phyloP scores from a whole-genome alignment of 2,329 filamentous ascomycete species.

The Talaromyces atroroseus region DNA sequence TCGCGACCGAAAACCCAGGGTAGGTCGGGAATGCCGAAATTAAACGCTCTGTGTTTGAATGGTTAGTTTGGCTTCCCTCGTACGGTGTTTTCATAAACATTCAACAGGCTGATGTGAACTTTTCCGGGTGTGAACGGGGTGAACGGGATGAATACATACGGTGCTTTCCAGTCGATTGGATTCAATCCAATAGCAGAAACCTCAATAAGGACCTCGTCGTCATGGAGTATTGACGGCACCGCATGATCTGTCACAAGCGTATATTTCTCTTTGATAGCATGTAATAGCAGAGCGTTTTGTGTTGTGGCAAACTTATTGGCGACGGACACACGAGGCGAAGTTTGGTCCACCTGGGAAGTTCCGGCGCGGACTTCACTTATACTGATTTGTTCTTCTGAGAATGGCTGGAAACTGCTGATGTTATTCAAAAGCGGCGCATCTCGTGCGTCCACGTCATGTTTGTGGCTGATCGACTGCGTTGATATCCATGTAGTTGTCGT shows the following conservation, averaged over 20 bases:
- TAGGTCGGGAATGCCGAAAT: conserved; percentile 62
- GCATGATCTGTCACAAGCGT: conserved; percentile 40
- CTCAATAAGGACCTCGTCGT: conserved; percentile 58
- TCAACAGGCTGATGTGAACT: neutral
- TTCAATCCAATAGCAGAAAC: conserved; percentile 64
- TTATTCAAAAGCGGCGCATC: neutral
- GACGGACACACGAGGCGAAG: neutral
- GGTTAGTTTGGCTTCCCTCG: neutral
- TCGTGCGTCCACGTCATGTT: neutral
- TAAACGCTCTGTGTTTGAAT: conserved; percentile 53
- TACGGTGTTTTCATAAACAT: neutral
- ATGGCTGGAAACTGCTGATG: neutral
- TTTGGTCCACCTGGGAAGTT: neutral
- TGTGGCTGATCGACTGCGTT: neutral
- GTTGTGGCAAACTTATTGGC: neutral
- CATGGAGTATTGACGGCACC: conserved; percentile 41
- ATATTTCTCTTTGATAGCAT: conserved; percentile 49
- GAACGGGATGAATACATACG: conserved; percentile 45
- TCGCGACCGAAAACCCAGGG: conserved; percentile 67
- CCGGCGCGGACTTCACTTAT: neutral
- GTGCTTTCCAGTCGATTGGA: conserved; percentile 70
- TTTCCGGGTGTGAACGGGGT: neutral
- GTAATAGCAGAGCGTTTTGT: conserved; percentile 42
- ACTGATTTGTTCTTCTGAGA: neutral
- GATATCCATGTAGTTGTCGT: conserved; percentile 7